A percentile compares a stretch with the other conserved stretches of the same genome.
Evolutionary conservation across 2,329 filamentous ascomycete genomes (phyloP).

Genomic region (Trichophyton verrucosum): DNA sequence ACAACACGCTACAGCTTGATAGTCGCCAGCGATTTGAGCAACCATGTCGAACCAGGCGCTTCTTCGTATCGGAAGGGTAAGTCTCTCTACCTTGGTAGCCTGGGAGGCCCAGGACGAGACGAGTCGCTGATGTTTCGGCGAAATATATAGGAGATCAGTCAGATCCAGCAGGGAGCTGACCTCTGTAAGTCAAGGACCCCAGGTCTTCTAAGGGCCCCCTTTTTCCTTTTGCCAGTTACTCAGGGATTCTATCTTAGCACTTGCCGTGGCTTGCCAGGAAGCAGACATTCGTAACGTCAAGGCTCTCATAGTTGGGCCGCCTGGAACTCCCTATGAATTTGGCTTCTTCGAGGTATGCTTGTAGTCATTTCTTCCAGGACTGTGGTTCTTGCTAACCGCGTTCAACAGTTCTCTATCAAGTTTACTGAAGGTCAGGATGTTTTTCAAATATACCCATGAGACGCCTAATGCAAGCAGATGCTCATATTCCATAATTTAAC

Average conservation of each 20-base stretch:
- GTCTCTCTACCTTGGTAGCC: constrained; percentile 16
- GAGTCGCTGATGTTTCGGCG: constrained; percentile 11
- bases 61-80: constrained; percentile 72
- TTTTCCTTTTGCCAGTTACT: background rate
- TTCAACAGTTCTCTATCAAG: constrained; percentile 55
- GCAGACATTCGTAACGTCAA: constrained; percentile 77
- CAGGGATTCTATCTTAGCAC: constrained; percentile 41
- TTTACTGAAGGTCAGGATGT: constrained; percentile 54
- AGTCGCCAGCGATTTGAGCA: background rate
- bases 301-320: constrained; percentile 80
- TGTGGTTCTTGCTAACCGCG: background rate
- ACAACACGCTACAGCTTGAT: background rate
- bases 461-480: background rate
- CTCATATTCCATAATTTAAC: background rate
- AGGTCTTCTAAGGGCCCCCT: background rate
- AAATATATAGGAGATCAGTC: constrained; percentile 58
- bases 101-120: background rate
- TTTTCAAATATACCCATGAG: background rate
- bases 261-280: constrained; percentile 79
- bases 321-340: constrained; percentile 91
- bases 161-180: constrained; percentile 72
- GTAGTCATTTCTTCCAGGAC: background rate
- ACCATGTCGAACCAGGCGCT: constrained; percentile 73
- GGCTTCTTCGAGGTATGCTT: constrained; percentile 79
- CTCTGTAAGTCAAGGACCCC: constrained; percentile 52